These are phyloP conservation scores for Rhinocladiella mackenziei DNA, from an alignment of 2,329 filamentous ascomycete genomes.

Conservation along the genomic window DNA sequence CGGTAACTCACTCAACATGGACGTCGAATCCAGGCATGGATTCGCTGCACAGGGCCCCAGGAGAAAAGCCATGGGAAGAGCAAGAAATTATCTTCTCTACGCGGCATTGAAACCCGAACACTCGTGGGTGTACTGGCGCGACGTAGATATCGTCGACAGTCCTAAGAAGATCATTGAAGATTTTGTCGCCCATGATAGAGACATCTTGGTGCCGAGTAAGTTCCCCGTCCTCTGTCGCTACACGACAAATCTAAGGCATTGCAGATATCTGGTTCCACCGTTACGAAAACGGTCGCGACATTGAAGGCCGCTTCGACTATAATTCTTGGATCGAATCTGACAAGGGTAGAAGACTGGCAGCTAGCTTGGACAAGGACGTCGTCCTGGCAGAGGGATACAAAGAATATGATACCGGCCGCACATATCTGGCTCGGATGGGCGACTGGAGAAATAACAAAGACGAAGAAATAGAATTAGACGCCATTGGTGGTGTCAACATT, in stretches of 20 bases:
- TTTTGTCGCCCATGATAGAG: constrained; percentile 87
- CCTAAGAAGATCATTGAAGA: constrained; percentile 86
- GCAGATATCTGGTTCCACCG: constrained; percentile 96
- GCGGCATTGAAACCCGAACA: constrained; percentile 86
- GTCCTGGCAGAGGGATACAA: constrained; percentile 94
- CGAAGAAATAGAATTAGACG: constrained; percentile 86
- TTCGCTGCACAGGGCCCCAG: constrained; percentile 86
- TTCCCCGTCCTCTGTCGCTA: constrained; percentile 23
- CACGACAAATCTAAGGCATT: neutral
- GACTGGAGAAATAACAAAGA: constrained; percentile 91
- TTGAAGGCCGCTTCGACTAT: constrained; percentile 97
- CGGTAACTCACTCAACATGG: constrained; percentile 67
- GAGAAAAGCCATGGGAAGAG: constrained; percentile 82
- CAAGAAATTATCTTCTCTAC: constrained; percentile 85
- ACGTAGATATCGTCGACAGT: constrained; percentile 93
- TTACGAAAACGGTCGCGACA: constrained; percentile 73
- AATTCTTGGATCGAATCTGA: constrained; percentile 98
- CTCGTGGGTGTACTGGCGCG: constrained; percentile 98
- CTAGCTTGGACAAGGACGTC: constrained; percentile 69
- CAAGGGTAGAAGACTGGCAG: constrained; percentile 70
- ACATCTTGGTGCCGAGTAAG: constrained; percentile 92
- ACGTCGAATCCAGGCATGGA: constrained; percentile 75
- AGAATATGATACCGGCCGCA: constrained; percentile 84
- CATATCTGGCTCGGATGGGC: constrained; percentile 85
- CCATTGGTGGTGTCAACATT: constrained; percentile 95